A percentile compares a stretch with the other conserved stretches of the same genome.
phyloP scores from a whole-genome alignment of 1,284 basidiomycete genomes.

The Melanopsichium pennsylvanicum region DNA sequence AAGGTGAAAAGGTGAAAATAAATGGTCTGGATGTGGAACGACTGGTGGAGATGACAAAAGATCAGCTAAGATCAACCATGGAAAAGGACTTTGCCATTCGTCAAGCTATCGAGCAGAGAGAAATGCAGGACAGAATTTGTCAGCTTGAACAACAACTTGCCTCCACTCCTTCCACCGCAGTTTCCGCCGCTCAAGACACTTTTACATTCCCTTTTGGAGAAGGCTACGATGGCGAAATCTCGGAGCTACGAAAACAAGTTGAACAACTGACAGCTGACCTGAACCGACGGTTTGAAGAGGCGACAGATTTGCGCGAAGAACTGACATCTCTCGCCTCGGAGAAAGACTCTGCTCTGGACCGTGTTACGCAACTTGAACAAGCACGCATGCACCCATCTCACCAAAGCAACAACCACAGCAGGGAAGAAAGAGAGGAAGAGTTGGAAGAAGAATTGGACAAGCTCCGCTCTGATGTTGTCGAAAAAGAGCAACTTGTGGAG shows the following conservation, averaged over 20 bases:
- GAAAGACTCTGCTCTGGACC: conserved; percentile 1
- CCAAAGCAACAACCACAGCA: not conserved
- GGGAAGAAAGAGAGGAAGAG: not conserved
- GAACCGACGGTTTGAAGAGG: conserved; percentile 28
- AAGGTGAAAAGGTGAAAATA: not conserved
- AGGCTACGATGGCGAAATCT: not conserved
- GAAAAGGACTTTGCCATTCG: conserved; percentile 42
- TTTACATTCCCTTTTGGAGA: not conserved
- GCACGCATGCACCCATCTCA: no score
- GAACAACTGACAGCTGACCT: conserved; percentile 17
- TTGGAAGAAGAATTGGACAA: conserved; percentile 5
- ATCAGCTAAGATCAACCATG: conserved; percentile 13
- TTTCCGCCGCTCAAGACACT: no score
- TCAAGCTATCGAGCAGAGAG: conserved; percentile 15
- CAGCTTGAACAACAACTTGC: conserved; percentile 15
- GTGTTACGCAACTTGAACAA: conserved; percentile 4
- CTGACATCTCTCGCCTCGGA: not conserved
- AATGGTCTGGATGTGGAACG: not conserved
- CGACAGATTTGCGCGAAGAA: conserved; percentile 20
- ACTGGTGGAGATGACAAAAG: conserved; percentile 13
- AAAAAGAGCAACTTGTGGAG: conserved; percentile 3
- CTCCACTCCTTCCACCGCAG: not conserved
- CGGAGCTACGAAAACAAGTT: not conserved
- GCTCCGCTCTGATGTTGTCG: not conserved
- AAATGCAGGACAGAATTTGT: not conserved